Base-by-base conservation (phyloP, 2,329 filamentous ascomycete species). In the Cyphellophora attinorum region DNA sequence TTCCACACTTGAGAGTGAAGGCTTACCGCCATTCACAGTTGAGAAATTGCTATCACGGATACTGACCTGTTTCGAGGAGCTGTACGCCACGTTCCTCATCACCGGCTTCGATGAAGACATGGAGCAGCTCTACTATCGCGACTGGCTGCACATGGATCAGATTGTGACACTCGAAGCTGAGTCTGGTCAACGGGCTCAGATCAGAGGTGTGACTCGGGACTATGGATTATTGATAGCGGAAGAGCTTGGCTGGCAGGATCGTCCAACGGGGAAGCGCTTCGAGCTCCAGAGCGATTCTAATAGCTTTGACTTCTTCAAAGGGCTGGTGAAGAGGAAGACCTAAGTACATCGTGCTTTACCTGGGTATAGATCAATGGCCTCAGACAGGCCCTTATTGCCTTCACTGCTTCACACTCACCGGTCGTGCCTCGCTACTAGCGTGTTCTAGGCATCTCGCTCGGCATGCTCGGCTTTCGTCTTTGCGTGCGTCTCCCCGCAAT, bases 281-380 rank as follows among this genome's bases (percentile, higher is more conserved):
- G 76, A 81, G 49, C 60, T 98, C 60, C 88, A 95, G 65, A 95
- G 86, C 57, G 91, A 98, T 58, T 85, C 88, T 55, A 98, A 98
- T 53, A 95, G 88, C 57, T 98, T 98, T 64, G 91, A 98, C 60
- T 98, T 94, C 57, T 93, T 94, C 63, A 84, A 75, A 53, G 91
- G 91, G 0, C 54, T 98, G 50, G 65, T 98, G 13, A 85, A 76
- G 64, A 74, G 80, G 51, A 96, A 93, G 67, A 58, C 78, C 2
- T 86, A 51, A 51, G 29, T 31, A 4, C 27, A n/a, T 8, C 18
- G 19, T 13, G 27, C 11, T 14, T 12, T 29, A n/a, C n/a, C n/a
- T n/a, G n/a, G n/a, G n/a, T n/a, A n/a, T n/a, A n/a, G n/a, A n/a
- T n/a, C n/a, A n/a, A n/a, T n/a, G n/a, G n/a, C n/a, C n/a, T n/a